A percentile compares a stretch with the other conserved stretches of the same genome.
phyloP scores from a whole-genome alignment of 1,284 basidiomycete species.

The Somion occarium region DNA sequence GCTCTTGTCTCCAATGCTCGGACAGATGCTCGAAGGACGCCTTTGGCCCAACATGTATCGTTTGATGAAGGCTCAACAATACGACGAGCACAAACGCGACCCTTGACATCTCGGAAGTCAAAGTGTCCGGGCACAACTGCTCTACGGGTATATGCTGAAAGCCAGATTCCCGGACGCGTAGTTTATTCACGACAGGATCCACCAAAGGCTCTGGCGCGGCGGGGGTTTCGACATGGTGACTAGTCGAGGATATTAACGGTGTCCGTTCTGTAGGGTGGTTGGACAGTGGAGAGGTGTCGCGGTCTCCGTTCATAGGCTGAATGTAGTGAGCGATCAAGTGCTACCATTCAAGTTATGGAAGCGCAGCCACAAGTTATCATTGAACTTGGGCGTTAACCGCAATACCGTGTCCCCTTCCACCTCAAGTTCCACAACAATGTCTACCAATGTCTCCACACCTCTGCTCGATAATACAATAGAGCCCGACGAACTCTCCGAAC shows the following conservation, averaged over 20 bases:
- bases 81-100: constrained; percentile 28
- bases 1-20: constrained; percentile 26
- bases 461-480: constrained; percentile 62
- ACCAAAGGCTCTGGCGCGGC: background rate
- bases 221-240: background rate
- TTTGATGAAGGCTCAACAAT: constrained; percentile 18
- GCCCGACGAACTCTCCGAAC: constrained; percentile 51
- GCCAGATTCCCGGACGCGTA: background rate
- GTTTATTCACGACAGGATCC: background rate
- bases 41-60: background rate
- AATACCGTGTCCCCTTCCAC: background rate
- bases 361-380: background rate
- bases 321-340: no score
- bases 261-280: background rate
- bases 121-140: constrained; percentile 13
- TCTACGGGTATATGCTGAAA: background rate
- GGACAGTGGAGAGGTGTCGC: background rate
- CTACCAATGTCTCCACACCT: constrained; percentile 41
- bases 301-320: background rate
- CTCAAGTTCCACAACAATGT: constrained; percentile 37
- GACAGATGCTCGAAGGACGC: constrained; percentile 18
- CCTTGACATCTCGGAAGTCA: constrained; percentile 10
- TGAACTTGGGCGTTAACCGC: background rate
- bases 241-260: background rate
- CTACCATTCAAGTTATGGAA: no score